Evolutionary conservation across 768 basidiomycete genomes (phyloP), one percentile per base, ranked within the genome.

Genomic region (Termitomyces sp.): DNA sequence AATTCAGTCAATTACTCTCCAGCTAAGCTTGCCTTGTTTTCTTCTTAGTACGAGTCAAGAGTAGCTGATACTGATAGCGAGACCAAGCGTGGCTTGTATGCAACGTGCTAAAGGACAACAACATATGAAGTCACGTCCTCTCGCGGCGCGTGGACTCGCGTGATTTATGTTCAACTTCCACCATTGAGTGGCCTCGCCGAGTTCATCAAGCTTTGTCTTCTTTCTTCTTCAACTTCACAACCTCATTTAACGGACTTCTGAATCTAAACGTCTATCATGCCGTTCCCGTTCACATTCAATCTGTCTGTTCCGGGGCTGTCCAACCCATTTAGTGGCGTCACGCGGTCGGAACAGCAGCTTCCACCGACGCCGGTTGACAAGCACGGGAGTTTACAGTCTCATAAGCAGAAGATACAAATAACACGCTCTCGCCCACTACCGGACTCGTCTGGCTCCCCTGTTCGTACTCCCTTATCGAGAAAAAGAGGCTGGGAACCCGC

Each of bases 221-320:
- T 6, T 32, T 51, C 41, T 37, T 51, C 37, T 34, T 28, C 42
- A 53, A 32, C 35, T 17, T 41, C 34, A 58, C 38, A 45, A 58
- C 43, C 45, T 28, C 4, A 28, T 50, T 17, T 47, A 21, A 52
- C 45, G 45, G 53, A 37, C 34, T 38, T 45, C 22, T 28, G 28
- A 4, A 28, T 28, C 4, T 44, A 8, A 45, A 34, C n/a, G 35
- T n/a, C 28, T 48, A 43, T 53, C 30, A 79, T 81, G 78, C 66
- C 74, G 3, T 89, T 88, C 62, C 80, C 86, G 12, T 90, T 90
- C 65, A 87, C 87, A 49, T 90, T 90, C 74, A 80, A 68, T 15
- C 75, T 89, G 57, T 66, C 76, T 35, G 80, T 87, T 12, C 84
- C 87, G 5, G 87, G 85, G 6, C 64, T 88, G 51, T 67, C 74